Percentiles rank a stretch among this genome's conserved stretches.
These are phyloP conservation scores for Begonia fuchsioides DNA, from an alignment of 306 rosid genomes.

Conservation along the genomic window DNA sequence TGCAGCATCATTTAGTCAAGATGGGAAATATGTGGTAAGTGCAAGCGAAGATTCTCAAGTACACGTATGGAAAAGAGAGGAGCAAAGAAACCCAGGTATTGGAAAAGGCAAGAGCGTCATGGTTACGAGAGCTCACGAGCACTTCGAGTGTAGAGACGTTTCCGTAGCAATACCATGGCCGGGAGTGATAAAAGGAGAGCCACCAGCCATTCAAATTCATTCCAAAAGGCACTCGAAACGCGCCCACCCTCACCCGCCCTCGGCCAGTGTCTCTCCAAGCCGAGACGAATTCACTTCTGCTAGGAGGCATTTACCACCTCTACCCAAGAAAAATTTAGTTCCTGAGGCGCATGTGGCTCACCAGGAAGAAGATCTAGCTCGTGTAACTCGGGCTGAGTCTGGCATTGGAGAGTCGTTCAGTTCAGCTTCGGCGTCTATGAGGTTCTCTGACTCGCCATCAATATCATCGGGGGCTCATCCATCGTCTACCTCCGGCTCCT, in stretches of 20 bases:
- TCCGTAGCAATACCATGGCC: conserved; percentile 79
- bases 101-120: conserved; percentile 23
- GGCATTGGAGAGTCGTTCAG: conserved; percentile 33
- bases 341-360: conserved; percentile 4
- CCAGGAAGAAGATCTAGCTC: conserved; percentile 25
- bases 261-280: conserved; percentile 15
- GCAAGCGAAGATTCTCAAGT: conserved; percentile 94
- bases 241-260: conserved; percentile 2
- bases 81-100: conserved; percentile 11
- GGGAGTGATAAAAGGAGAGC: conserved; percentile 42
- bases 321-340: conserved; percentile 41
- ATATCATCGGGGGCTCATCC: conserved; percentile 21
- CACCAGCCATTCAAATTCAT: conserved; percentile 16
- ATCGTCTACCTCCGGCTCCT: conserved; percentile 36
- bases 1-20: conserved; percentile 48
- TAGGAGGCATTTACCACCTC: conserved; percentile 49
- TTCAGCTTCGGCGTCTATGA: conserved; percentile 24
- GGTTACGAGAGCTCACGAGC: conserved; percentile 30
- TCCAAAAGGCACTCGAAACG: conserved; percentile 43
- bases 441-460: conserved; percentile 27
- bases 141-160: conserved; percentile 71
- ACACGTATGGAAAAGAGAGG: conserved; percentile 57
- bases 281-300: conserved; percentile 10
- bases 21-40: conserved; percentile 47
- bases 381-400: conserved; percentile 17